Conservation (phyloP, 805 yeast genomes). For the Yarrowia sp. region DNA sequence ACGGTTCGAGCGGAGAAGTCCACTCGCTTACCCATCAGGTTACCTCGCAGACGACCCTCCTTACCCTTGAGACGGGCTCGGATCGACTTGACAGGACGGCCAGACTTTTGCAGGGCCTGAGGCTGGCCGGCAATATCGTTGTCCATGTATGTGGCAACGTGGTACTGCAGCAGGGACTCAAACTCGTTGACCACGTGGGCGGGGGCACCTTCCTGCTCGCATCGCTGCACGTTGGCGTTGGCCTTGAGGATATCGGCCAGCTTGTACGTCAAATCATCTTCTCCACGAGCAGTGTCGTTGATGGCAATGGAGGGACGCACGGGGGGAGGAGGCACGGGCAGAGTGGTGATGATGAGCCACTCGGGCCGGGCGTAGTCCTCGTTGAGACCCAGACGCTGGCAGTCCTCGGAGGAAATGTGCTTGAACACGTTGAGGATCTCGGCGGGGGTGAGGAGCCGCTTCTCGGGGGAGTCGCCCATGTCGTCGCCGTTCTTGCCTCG, state of each 20-base stretch:
- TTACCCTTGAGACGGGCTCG: conserved; percentile 99
- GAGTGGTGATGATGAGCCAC: conserved; percentile 95
- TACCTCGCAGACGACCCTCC: conserved; percentile 98
- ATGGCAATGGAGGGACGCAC: conserved; percentile 98
- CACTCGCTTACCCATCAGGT: conserved; percentile 99
- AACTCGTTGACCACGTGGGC: conserved; percentile 97
- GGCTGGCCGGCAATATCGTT: conserved; percentile 99
- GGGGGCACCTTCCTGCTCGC: conserved; percentile 98
- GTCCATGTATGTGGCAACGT: conserved; percentile 99
- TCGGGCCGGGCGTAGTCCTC: conserved; percentile 98
- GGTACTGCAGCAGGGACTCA: conserved; percentile 92
- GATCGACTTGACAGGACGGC: conserved; percentile 96
- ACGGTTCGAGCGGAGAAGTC: conserved; percentile 99
- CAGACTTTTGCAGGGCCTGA: conserved; percentile 96
- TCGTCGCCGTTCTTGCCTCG: conserved; percentile 80
- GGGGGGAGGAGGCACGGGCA: conserved; percentile 99
- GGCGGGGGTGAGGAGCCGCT: conserved; percentile 79
- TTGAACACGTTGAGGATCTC: conserved; percentile 90
- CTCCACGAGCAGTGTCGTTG: conserved; percentile 97
- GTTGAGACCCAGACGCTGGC: conserved; percentile 78
- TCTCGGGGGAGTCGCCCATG: conserved; percentile 78
- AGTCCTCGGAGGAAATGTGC: conserved; percentile 84
- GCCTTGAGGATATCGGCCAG: conserved; percentile 96
- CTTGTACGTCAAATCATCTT: conserved; percentile 97
- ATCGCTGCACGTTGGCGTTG: conserved; percentile 91